These are phyloP conservation scores for Sporothrix curviconia DNA, from an alignment of 2,329 filamentous ascomycete genomes.

Conservation along the genomic window DNA sequence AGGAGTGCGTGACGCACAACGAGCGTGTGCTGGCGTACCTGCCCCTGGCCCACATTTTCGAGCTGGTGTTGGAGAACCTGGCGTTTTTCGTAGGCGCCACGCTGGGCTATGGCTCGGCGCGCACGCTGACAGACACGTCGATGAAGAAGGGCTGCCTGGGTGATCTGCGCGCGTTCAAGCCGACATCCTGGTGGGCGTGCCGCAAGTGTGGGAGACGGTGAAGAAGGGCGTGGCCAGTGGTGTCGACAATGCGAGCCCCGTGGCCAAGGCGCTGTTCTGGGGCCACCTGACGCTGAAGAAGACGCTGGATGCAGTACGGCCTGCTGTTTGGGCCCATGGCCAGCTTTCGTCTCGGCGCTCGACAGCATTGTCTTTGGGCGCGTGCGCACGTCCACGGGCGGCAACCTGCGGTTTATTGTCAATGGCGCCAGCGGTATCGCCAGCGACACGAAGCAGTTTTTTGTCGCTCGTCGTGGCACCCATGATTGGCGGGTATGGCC, in stretches of 20 bases:
- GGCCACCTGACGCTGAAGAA: conserved; percentile 53
- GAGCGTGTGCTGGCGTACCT: conserved; percentile 86
- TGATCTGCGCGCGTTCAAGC: conserved; percentile 86
- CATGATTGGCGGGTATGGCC: conserved; percentile 89
- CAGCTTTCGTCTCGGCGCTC: conserved; percentile 45
- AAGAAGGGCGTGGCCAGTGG: conserved; percentile 86
- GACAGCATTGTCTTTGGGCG: conserved; percentile 86
- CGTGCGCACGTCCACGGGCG: conserved; percentile 84
- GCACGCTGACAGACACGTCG: conserved; percentile 78
- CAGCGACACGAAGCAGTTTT: conserved; percentile 80
- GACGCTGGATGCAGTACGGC: conserved; percentile 49
- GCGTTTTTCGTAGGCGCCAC: conserved; percentile 84
- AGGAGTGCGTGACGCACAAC: conserved; percentile 66
- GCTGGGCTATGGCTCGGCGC: conserved; percentile 86
- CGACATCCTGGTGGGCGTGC: conserved; percentile 87
- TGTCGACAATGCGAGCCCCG: conserved; percentile 62
- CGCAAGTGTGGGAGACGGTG: conserved; percentile 94
- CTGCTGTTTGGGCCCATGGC: conserved; percentile 50
- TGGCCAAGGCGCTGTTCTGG: conserved; percentile 75
- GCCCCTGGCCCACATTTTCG: conserved; percentile 90
- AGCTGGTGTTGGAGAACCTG: conserved; percentile 91
- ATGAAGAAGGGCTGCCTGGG: conserved; percentile 78
- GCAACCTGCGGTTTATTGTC: conserved; percentile 80
- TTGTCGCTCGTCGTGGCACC: conserved; percentile 87
- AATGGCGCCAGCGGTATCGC: conserved; percentile 91